These are phyloP conservation scores for Trichoderma simmonsii DNA, from an alignment of 2,329 filamentous ascomycete species.

Conservation along the genomic window DNA sequence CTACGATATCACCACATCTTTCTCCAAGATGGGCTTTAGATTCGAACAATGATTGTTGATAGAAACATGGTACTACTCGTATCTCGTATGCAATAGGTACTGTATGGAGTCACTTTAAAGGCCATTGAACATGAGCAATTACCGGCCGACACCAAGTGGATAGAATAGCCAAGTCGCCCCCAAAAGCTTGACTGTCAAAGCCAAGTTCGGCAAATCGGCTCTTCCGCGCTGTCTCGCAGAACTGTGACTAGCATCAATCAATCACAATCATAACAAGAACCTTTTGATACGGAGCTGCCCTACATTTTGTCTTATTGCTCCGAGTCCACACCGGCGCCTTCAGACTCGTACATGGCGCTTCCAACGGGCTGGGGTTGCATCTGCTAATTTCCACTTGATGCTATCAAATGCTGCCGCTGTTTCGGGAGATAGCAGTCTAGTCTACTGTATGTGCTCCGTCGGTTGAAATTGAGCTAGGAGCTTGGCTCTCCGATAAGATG, in stretches of 20 bases:
- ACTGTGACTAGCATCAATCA: not conserved
- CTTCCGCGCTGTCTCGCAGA: not conserved
- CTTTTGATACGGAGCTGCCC: not conserved
- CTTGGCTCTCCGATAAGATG: slow-evolving; percentile 17
- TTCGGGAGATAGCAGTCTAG: not conserved
- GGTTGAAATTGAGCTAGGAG: not conserved
- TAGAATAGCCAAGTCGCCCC: not conserved
- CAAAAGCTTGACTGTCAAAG: not conserved
- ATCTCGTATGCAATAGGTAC: not conserved
- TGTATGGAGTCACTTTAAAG: not conserved
- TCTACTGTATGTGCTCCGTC: not conserved
- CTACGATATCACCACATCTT: not conserved
- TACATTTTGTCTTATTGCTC: not conserved
- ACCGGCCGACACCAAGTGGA: not conserved
- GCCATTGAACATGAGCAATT: not conserved
- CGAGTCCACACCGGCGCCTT: not conserved
- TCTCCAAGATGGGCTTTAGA: not conserved
- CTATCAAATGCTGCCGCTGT: not conserved
- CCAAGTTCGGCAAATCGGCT: slow-evolving; percentile 3
- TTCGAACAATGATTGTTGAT: not conserved
- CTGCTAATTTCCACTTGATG: slow-evolving; percentile 14
- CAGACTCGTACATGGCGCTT: not conserved
- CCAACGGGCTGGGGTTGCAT: slow-evolving; percentile 7
- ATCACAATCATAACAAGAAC: not conserved
- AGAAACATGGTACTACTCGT: not conserved